These are phyloP conservation scores for Hypoxylon fuscum DNA, from an alignment of 495 filamentous ascomycete species.

Conservation along the genomic window DNA sequence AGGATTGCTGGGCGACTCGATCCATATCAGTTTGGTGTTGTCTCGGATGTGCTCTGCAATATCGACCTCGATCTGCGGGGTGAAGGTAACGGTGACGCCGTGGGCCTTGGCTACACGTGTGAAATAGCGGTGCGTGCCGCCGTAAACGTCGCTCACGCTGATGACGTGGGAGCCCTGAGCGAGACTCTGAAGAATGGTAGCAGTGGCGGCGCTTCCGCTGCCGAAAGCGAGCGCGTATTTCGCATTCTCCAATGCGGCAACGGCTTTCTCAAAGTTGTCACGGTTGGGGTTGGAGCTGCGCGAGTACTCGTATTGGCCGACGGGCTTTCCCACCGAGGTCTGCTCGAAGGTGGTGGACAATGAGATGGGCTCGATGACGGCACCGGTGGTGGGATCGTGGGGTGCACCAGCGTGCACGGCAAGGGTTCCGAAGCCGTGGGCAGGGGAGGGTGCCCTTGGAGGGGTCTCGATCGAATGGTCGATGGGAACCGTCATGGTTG, in stretches of 20 bases:
- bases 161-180: conserved; percentile 93
- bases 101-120: conserved; percentile 96
- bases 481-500: conserved; percentile 51
- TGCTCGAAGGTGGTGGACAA: conserved; percentile 95
- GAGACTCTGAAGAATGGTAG: conserved; percentile 90
- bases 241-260: conserved; percentile 91
- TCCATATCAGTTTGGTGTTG: conserved; percentile 96
- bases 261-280: conserved; percentile 89
- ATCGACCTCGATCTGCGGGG: conserved; percentile 86
- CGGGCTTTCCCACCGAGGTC: conserved; percentile 80
- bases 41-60: conserved; percentile 83
- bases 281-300: conserved; percentile 93
- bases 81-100: conserved; percentile 93
- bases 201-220: conserved; percentile 93
- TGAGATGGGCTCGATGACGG: conserved; percentile 95
- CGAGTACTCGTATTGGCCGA: conserved; percentile 90
- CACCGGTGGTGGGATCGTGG: conserved; percentile 89
- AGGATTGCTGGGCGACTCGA: conserved; percentile 94
- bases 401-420: conserved; percentile 93
- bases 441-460: conserved; percentile 51
- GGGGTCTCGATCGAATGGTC: conserved; percentile 55
- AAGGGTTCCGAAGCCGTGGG: conserved; percentile 82
- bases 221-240: conserved; percentile 94
- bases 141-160: conserved; percentile 96
- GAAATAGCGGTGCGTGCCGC: conserved; percentile 98